phyloP scores from a whole-genome alignment of 2,329 filamentous ascomycete species.

The Mariannaea elegans region DNA sequence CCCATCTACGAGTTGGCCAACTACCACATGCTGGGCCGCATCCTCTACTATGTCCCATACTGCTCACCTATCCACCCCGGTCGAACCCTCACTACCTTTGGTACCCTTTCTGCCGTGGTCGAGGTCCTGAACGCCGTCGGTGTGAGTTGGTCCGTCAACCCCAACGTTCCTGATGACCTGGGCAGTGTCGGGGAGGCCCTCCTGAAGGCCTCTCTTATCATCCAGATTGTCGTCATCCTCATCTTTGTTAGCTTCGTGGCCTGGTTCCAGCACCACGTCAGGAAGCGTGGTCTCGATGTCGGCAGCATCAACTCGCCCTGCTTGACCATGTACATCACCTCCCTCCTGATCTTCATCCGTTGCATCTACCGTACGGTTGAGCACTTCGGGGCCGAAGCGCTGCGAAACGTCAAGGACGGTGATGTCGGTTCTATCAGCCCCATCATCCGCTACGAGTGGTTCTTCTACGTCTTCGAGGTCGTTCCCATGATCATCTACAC shows the following conservation, averaged over 20 bases:
- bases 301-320: conserved; percentile 42
- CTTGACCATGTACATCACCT: conserved; percentile 59
- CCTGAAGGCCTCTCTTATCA: conserved; percentile 56
- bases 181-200: conserved; percentile 46
- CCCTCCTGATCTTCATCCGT: conserved; percentile 57
- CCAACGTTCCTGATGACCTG: background rate
- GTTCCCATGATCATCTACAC: conserved; percentile 59
- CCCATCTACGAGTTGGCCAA: conserved; percentile 67
- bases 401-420: conserved; percentile 44
- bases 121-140: conserved; percentile 52
- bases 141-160: conserved; percentile 26
- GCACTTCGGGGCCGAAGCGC: conserved; percentile 58
- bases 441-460: conserved; percentile 62
- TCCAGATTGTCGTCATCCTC: conserved; percentile 61
- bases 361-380: conserved; percentile 66
- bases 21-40: conserved; percentile 66
- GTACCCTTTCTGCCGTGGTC: conserved; percentile 53
- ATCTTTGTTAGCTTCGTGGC: conserved; percentile 59
- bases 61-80: conserved; percentile 58
- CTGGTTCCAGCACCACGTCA: conserved; percentile 55
- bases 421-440: conserved; percentile 49
- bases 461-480: conserved; percentile 65
- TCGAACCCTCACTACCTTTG: conserved; percentile 53
- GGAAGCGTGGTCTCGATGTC: conserved; percentile 40
- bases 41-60: conserved; percentile 65